Evolutionary conservation across 2,329 filamentous ascomycete genomes (phyloP).

Genomic region (Epichloe coenophiala): DNA sequence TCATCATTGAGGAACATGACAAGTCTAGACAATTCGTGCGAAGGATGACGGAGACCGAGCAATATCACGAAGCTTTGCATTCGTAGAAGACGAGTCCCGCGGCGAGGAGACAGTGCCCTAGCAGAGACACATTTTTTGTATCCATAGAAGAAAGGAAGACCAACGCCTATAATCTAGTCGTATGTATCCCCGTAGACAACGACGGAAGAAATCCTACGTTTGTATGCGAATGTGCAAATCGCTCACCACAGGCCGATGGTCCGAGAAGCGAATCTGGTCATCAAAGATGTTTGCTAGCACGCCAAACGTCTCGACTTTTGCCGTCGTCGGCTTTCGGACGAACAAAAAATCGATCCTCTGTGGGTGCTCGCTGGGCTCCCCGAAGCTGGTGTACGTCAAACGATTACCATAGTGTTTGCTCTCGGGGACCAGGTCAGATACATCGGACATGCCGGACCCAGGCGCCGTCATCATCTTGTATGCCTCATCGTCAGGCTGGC

Average conservation of each 20-base stretch:
- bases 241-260: conserved; percentile 52
- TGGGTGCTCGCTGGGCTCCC: conserved; percentile 28
- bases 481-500: conserved; percentile 41
- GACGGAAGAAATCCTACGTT: not conserved
- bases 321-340: conserved; percentile 27
- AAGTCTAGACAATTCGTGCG: too few species aligned
- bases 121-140: too few species aligned
- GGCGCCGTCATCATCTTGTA: conserved; percentile 41
- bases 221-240: conserved; percentile 33
- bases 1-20: too few species aligned
- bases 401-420: conserved; percentile 40
- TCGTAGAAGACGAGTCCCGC: too few species aligned
- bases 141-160: too few species aligned
- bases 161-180: too few species aligned
- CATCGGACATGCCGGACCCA: conserved; percentile 33
- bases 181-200: too few species aligned
- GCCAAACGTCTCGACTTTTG: conserved; percentile 36
- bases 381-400: conserved; percentile 55
- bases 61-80: too few species aligned
- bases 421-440: conserved; percentile 28
- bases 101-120: too few species aligned
- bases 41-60: too few species aligned
- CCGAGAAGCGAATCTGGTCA: conserved; percentile 48
- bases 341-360: conserved; percentile 55
- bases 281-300: conserved; percentile 52